Conservation (phyloP, 257 asterid genomes). For the Lantana camara region DNA sequence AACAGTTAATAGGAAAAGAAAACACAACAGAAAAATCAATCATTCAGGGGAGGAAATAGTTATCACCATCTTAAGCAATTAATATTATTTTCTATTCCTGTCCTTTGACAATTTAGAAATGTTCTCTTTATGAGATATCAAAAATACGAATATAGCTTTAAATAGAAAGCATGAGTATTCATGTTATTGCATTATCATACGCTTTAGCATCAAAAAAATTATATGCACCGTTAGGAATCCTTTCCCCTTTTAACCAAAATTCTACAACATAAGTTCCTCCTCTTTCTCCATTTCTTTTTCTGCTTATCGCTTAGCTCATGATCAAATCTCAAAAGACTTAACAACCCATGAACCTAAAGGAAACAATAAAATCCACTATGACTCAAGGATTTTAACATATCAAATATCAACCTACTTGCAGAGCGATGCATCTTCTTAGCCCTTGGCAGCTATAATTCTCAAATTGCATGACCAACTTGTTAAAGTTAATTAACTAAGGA, state of each 20-base stretch:
- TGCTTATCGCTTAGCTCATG: slow-evolving; percentile 96
- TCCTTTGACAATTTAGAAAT: slow-evolving; percentile 80
- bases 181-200: slow-evolving; percentile 42
- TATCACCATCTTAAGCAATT: slow-evolving; percentile 63
- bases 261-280: slow-evolving; percentile 73
- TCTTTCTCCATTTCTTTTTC: slow-evolving; percentile 95
- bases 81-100: slow-evolving; percentile 86
- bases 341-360: slow-evolving; percentile 88
- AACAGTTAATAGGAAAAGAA: background rate
- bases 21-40: background rate
- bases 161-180: slow-evolving; percentile 35
- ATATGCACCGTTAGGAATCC: slow-evolving; percentile 82
- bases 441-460: slow-evolving; percentile 18
- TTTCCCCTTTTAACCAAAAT: slow-evolving; percentile 96
- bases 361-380: slow-evolving; percentile 16
- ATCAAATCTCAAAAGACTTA: slow-evolving; percentile 96
- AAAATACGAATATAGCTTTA: slow-evolving; percentile 42
- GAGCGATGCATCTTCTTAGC: background rate
- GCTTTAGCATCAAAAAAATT: slow-evolving; percentile 58
- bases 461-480: background rate
- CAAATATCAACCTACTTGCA: slow-evolving; percentile 15
- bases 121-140: slow-evolving; percentile 54
- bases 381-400: slow-evolving; percentile 21
- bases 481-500: background rate
- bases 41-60: background rate